Percentiles rank a stretch among this genome's conserved stretches.
Evolutionary conservation across 129 eudicot genomes (phyloP).

Genomic region (Silybum marianum): DNA sequence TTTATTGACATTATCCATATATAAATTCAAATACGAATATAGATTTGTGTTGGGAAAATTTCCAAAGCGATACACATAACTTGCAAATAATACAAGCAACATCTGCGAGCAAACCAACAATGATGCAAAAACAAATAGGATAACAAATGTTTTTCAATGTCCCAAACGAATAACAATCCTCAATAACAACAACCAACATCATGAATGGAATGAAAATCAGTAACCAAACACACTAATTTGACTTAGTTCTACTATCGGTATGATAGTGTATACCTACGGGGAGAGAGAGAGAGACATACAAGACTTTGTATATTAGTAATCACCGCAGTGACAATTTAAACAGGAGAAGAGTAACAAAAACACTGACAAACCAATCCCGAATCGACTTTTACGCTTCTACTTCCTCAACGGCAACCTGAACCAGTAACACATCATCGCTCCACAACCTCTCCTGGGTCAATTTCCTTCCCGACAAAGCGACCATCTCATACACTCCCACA

Average conservation of each 20-base stretch:
- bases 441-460: background rate
- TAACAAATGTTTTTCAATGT: background rate
- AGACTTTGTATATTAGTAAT: background rate
- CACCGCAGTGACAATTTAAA: background rate
- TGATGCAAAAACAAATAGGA: background rate
- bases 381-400: background rate
- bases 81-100: background rate
- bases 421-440: background rate
- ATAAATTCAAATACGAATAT: background rate
- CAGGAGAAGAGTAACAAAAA: background rate
- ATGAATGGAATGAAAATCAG: too few relatives aligned
- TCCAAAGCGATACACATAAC: background rate
- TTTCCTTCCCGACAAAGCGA: background rate
- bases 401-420: background rate
- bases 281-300: too few relatives aligned
- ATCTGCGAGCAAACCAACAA: background rate
- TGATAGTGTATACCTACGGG: background rate
- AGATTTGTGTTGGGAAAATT: background rate
- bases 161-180: background rate
- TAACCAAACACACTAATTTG: background rate
- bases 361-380: too few relatives aligned
- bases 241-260: background rate
- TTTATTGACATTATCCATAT: background rate
- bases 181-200: background rate
- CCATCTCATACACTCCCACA: background rate